Evolutionary conservation across 257 asterid species (phyloP), one percentile per base, ranked within the genome.

Genomic region (Henckelia pumila): DNA sequence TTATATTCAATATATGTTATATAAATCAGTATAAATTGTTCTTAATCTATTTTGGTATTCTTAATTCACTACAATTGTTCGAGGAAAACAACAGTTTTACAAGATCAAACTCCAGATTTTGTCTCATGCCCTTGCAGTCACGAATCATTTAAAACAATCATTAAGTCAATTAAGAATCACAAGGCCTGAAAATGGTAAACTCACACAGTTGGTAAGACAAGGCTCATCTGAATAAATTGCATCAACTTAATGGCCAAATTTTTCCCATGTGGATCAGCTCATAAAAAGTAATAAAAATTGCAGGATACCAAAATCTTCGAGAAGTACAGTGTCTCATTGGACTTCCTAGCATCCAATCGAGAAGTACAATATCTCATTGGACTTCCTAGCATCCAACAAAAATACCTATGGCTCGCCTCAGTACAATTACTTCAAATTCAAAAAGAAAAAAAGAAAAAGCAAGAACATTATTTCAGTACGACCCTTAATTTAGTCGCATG

Each of bases 141-240:
- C 47, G 19, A 19, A 40, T 62, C 24, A 60, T 8, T 61, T 24
- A 60, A 35, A 55, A 24, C 65, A 55, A 56, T 55, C 53, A 61
- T 55, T 26, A 44, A 24, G 29, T 30, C 55, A 67, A 67, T 44
- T 53, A 74, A 61, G 62, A 33, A 25, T 49, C 57, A 59, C 37
- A 47, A 57, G n/a, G 56, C 33, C 49, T 37, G 52, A 44, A 44
- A 44, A 47, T 47, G 55, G 21, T 16, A 13, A 40, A 16, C 20
- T 47, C 55, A 47, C 55, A 16, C 55, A 5, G 44, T 28, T 6
- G 33, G 13, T n/a, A 25, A 30, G 14, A 30, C 64, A 26, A 59
- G 10, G 55, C 9, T 2, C 30, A 17, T 60, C 5, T 7, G 35
- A 24, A 28, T 6, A 60, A 29, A 22, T 30, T 29, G 50, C 65